Evolutionary conservation across 257 asterid species (phyloP).

Genomic region (Schizonepeta tenuifolia): DNA sequence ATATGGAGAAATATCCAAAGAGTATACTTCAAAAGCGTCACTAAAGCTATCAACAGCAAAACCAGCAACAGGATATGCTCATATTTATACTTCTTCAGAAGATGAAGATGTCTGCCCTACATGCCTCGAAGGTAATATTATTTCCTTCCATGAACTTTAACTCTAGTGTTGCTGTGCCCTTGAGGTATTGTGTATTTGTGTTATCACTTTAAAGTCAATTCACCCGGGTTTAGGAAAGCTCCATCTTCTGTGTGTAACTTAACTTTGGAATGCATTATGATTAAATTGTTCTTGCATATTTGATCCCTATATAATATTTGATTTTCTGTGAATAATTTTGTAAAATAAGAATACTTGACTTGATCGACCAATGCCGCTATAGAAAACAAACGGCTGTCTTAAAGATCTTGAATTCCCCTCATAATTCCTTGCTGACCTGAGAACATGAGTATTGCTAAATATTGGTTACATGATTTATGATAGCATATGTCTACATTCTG

Average conservation of each 20-base stretch:
- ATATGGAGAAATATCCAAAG: conserved; percentile 58
- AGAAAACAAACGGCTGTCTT: background rate
- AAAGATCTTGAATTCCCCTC: conserved; percentile 5
- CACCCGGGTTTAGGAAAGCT: background rate
- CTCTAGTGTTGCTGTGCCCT: background rate
- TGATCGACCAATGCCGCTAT: background rate
- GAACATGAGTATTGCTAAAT: conserved; percentile 3
- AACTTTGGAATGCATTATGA: background rate
- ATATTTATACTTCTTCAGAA: conserved; percentile 55
- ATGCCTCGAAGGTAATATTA: conserved; percentile 68
- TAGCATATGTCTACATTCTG: conserved; percentile 1
- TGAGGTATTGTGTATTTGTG: background rate
- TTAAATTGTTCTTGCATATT: conserved; percentile 6
- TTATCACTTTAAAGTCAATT: background rate
- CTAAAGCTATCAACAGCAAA: conserved; percentile 44
- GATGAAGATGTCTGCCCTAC: conserved; percentile 84
- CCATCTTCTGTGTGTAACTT: conserved; percentile 7
- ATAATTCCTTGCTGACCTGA: conserved; percentile 6
- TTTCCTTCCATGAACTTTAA: background rate
- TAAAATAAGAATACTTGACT: background rate
- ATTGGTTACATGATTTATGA: conserved; percentile 9
- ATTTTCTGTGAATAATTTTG: background rate
- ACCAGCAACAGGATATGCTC: conserved; percentile 64
- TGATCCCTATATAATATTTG: background rate
- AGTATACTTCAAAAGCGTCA: conserved; percentile 42